Evolutionary conservation across 176 grass and related monocot genomes (phyloP), one percentile per base, ranked within the genome.

Genomic region (Eremochloa ophiuroides): DNA sequence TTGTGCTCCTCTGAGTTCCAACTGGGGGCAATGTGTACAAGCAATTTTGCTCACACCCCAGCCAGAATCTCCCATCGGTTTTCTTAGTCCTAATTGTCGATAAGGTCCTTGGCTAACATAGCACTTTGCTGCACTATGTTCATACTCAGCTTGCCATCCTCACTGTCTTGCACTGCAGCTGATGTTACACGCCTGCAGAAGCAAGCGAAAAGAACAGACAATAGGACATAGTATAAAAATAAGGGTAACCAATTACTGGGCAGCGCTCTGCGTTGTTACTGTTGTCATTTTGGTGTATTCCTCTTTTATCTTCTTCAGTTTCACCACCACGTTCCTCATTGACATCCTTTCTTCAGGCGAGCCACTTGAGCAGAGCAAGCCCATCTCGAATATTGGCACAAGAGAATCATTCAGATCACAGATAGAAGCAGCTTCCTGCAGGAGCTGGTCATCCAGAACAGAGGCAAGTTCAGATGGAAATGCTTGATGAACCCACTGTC

Each of bases 21-120:
- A n/a, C 69, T 83, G 0, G 69, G 69, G 10, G 69, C 70, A 13
- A 74, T 63, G 40, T 73, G 69, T 31, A 83, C 53, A 71, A 72
- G 50, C 25, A 82, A 41, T 4, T 81, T 38, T 5, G 66, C 37
- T 51, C 66, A 81, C 16, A 81, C 16, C 5, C 11, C 51, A 56
- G 78, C 65, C 55, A 80, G 64, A 60, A 42, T 71, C 6, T 71
- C 27, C 79, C 66, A 81, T 61, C 35, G 30, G 3, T 16, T 12
- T 74, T 53, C 6, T 6, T 63, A 7, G 13, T 26, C 20, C 14
- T 31, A 38, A 2, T 20, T 18, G 12, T 30, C 8, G 16, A 71
- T 39, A 28, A 82, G 30, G 18, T 69, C 44, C 6, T 72, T 51
- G 5, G 42, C 79, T 22, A 82, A 35, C 7, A 23, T 59, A 38